Evolutionary conservation across 805 yeast species (phyloP), one percentile per base, ranked within the genome.

Genomic region (Kodamaea hsintzibuensis): DNA sequence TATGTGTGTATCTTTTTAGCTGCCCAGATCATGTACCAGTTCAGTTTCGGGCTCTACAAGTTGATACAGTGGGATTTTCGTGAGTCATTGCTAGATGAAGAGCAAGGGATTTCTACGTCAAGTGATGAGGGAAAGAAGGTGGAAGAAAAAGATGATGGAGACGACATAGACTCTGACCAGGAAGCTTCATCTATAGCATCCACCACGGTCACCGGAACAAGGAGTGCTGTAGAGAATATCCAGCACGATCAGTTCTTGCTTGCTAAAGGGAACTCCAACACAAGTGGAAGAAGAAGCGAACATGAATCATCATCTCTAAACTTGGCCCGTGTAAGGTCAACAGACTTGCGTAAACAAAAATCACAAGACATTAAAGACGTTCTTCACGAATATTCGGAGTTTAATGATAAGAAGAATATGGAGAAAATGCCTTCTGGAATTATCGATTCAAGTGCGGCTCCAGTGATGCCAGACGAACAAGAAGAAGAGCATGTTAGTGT

Each of bases 1-100:
- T 89, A 88, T 68, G 86, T 89, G 17, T 86, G 91, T 62, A 85
- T 91, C 35, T 88, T 87, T 61, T 74, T 86, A 45, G 86, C 90
- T 2, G 77, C 86, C 1, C 90, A 87, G 66, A 77, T 84, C 39
- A 76, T 89, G 46, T 69, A 80, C 62, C 83, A 88, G 70, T 89
- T 90, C 79, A 86, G 89, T 62, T 70, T 87, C 45, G 97, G 97
- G 1, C 80, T 88, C 51, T 86, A 85, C 69, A 77, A 84, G 56
- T 69, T 91, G 50, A 76, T 91, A 13, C 87, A 84, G 42, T 73
- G 82, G 65, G 97, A 91, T 66, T 88, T 91, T 63, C 75, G 79
- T 52, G 77, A 71, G 55, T 71, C 42, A 18, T 42, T 18, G 35
- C 22, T 42, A 37, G 49, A 51, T 39, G 49, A 51, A 44, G 50